These are phyloP conservation scores for Ephemerocybe angulata DNA, from an alignment of 768 basidiomycete genomes.

Conservation along the genomic window DNA sequence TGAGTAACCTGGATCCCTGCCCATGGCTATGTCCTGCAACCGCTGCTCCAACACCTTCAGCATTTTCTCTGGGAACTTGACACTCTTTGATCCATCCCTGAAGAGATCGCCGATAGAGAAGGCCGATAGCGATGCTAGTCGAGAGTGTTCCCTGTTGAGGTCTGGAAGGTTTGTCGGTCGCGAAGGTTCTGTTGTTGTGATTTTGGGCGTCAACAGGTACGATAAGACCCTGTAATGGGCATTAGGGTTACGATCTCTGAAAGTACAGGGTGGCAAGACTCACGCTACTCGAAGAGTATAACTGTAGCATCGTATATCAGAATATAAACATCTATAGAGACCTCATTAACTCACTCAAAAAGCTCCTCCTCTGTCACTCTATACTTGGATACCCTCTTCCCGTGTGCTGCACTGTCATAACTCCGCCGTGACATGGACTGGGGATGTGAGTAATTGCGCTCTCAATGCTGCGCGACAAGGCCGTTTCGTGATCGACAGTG, in stretches of 20 bases:
- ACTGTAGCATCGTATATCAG: conserved; percentile 34
- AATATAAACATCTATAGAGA: conserved; percentile 10
- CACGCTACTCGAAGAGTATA: conserved; percentile 84
- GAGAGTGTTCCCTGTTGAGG: conserved; percentile 60
- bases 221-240: conserved; percentile 56
- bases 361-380: conserved; percentile 82
- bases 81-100: conserved; percentile 77
- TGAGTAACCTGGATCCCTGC: conserved; percentile 81
- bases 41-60: conserved; percentile 87
- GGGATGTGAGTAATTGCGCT: no score
- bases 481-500: no score
- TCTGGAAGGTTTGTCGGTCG: conserved; percentile 27
- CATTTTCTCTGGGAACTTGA: conserved; percentile 92
- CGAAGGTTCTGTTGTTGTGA: conserved; percentile 34
- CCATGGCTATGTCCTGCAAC: conserved; percentile 91
- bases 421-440: conserved; percentile 76
- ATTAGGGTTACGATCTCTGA: conserved; percentile 8
- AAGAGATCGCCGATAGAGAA: conserved; percentile 76
- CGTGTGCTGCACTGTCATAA: conserved; percentile 65
- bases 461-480: no score
- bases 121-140: conserved; percentile 65
- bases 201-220: conserved; percentile 66
- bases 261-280: conserved; percentile 33
- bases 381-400: conserved; percentile 71
- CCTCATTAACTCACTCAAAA: conserved; percentile 56